Base-by-base conservation (phyloP, 75 land plant species). In the Gnetum montanum region DNA sequence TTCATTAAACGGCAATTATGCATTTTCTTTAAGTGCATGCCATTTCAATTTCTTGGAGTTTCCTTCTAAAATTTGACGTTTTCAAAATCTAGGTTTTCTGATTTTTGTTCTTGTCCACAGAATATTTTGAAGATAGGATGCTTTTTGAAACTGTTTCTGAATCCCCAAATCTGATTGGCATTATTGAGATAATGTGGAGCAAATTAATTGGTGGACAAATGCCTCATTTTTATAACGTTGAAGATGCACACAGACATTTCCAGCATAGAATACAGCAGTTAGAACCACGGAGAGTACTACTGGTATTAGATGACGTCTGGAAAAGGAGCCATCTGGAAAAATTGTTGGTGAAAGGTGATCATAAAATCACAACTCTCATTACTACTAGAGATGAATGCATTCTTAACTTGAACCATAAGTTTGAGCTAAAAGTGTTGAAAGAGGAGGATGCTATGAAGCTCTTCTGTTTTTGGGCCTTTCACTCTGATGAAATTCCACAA, bases 231-330 rank as follows among this genome's bases (percentile, higher is more conserved):
- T 15, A 33, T 19, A 20, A 10, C 16, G 12, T 33, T 19, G 37
- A 53, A 53, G 55, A 53, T 53, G 55, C 37, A 2, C 55, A 1
- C 4, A 53, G 8, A 20, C 55, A 53, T 12, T 19, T 53, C 23
- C 55, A 33, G 25, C 34, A 53, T 10, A 33, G 25, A 19, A 6
- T 53, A 13, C 10, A 16, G 15, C 28, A 41, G 10, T 41, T 2
- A 12, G 19, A 57, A 57, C 24, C 46, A 15, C 19, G 19, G 13
- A 4, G 19, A 38, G 18, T 20, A 12, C 66, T 81, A 12, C 44
- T 81, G 8, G 69, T 81, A 15, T 45, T 81, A 19, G 85, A 81
- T 57, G 85, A 81, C 50, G 77, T 81, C 10, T 81, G 85, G 85
- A 58, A 75, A 0, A 43, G 31, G 1, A n/a, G 43, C 0, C 67